phyloP scores from a whole-genome alignment of 768 basidiomycete species.

The Psilocybe sp. region DNA sequence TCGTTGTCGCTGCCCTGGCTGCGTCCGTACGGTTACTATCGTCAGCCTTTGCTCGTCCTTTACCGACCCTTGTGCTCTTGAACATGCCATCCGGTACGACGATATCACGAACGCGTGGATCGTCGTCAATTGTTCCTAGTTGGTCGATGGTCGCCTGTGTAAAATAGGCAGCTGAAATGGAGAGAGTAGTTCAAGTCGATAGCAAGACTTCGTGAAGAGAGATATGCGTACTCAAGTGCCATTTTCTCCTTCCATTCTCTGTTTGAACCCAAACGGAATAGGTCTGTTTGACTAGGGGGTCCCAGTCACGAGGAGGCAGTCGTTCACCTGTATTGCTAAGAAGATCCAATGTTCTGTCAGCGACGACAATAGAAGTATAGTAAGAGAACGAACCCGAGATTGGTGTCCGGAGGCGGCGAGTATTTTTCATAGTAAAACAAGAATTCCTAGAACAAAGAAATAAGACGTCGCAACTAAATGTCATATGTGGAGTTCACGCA shows the following conservation, averaged over 20 bases:
- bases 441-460: constrained; percentile 56
- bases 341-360: too few relatives aligned
- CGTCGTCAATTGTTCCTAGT: constrained; percentile 68
- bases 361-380: not conserved
- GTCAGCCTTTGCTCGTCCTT: constrained; percentile 44
- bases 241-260: constrained; percentile 65
- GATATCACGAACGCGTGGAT: constrained; percentile 55
- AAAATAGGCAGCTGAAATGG: constrained; percentile 72
- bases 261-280: constrained; percentile 78
- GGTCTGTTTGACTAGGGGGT: constrained; percentile 77
- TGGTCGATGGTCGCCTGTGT: constrained; percentile 73
- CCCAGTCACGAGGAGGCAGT: constrained; percentile 59
- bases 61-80: constrained; percentile 61
- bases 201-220: constrained; percentile 4
- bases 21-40: constrained; percentile 29
- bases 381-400: constrained; percentile 33
- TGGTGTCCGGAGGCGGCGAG: constrained; percentile 42
- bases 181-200: constrained; percentile 4
- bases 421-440: constrained; percentile 83
- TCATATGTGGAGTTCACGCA: constrained; percentile 30
- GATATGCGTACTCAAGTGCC: constrained; percentile 66
- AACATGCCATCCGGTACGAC: constrained; percentile 67
- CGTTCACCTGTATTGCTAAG: constrained; percentile 33
- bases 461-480: constrained; percentile 4
- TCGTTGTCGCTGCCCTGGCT: constrained; percentile 22